These are phyloP conservation scores for Gryganskiella cystojenkinii DNA, from an alignment of 192 early-diverging fungal genomes.

Conservation along the genomic window DNA sequence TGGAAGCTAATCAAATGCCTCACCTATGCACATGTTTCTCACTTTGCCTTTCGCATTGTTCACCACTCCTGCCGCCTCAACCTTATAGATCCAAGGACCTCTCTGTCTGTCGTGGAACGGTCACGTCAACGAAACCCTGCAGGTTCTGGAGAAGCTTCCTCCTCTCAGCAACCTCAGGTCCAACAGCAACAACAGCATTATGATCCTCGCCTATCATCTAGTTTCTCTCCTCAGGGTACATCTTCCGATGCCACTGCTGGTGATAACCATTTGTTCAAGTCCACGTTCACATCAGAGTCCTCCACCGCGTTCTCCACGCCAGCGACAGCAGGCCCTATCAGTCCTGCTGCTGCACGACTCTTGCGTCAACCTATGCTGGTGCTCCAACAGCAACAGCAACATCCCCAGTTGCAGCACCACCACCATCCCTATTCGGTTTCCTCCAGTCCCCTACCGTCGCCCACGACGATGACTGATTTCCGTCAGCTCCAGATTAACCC, in stretches of 20 bases:
- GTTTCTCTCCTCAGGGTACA: background rate
- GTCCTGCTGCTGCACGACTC: too few species aligned
- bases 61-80: too few species aligned
- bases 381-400: slow-evolving; percentile 6
- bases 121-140: slow-evolving; percentile 47
- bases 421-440: slow-evolving; percentile 6
- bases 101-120: slow-evolving; percentile 36
- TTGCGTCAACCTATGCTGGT: background rate
- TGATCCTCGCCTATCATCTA: background rate
- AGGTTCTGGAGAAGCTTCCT: background rate
- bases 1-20: background rate
- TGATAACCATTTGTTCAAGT: background rate
- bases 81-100: slow-evolving; percentile 46
- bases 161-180: slow-evolving; percentile 5
- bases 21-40: background rate
- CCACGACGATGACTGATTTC: slow-evolving; percentile 10
- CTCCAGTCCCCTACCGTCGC: slow-evolving; percentile 8
- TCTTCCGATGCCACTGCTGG: too few species aligned
- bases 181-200: slow-evolving; percentile 19
- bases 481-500: slow-evolving; percentile 7
- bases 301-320: too few species aligned
- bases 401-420: slow-evolving; percentile 8
- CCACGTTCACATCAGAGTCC: background rate
- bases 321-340: too few species aligned
- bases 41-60: background rate